These are phyloP conservation scores for Leccinum ochraceum DNA, from an alignment of 768 basidiomycete species.

Conservation along the genomic window DNA sequence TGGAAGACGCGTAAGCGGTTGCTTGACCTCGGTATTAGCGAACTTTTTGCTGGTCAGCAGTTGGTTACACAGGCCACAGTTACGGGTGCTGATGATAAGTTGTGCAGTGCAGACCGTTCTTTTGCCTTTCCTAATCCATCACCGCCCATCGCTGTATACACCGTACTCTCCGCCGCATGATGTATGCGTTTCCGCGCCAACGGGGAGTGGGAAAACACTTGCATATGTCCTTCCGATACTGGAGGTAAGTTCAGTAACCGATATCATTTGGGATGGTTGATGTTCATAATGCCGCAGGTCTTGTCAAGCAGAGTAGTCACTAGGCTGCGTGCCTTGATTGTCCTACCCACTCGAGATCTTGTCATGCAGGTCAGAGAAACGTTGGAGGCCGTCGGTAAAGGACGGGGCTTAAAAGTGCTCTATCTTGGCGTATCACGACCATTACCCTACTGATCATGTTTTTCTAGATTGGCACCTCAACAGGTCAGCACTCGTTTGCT, in stretches of 20 bases:
- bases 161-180: constrained; percentile 72
- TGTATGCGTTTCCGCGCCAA: constrained; percentile 94
- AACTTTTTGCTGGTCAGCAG: constrained; percentile 80
- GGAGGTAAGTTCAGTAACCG: constrained; percentile 51
- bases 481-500: constrained; percentile 92
- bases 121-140: constrained; percentile 74
- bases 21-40: constrained; percentile 74
- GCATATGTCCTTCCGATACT: constrained; percentile 95
- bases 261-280: not conserved
- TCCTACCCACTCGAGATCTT: constrained; percentile 92
- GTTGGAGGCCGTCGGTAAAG: constrained; percentile 81
- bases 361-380: constrained; percentile 92
- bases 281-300: constrained; percentile 42
- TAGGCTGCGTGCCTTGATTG: constrained; percentile 81
- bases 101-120: constrained; percentile 83
- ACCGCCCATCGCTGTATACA: constrained; percentile 54
- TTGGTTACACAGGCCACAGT: no score
- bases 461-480: constrained; percentile 70
- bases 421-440: not conserved
- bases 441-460: constrained; percentile 7
- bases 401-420: constrained; percentile 79
- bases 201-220: constrained; percentile 96
- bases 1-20: constrained; percentile 63
- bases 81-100: no score
- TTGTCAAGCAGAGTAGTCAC: constrained; percentile 76